phyloP scores from a whole-genome alignment of 1,139 yeast genomes.

The Tardiomyces digboiensis region DNA sequence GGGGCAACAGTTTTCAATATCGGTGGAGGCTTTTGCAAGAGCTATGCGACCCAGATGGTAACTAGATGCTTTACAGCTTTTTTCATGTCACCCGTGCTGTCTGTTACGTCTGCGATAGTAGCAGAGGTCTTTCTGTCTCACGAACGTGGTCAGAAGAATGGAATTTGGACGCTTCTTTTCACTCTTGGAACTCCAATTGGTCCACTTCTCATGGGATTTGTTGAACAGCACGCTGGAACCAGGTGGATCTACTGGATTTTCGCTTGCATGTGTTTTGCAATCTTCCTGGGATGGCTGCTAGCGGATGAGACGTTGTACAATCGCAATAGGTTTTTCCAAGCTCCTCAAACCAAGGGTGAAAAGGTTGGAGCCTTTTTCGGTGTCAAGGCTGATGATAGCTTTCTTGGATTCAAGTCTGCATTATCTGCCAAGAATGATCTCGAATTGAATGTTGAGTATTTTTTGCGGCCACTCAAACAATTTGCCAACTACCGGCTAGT shows the following conservation, averaged over 20 bases:
- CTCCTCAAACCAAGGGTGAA: conserved; percentile 2
- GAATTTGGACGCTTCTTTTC: conserved; percentile 12
- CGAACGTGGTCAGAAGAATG: conserved; percentile 13
- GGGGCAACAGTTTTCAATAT: conserved; percentile 7
- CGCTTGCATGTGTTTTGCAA: conserved; percentile 8
- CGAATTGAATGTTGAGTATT: not conserved
- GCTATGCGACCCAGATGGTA: conserved; percentile 13
- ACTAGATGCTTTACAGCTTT: conserved; percentile 9
- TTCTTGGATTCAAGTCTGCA: conserved; percentile 1
- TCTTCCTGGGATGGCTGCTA: conserved; percentile 3
- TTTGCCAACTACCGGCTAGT: conserved; percentile 8
- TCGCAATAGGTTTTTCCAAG: not conserved
- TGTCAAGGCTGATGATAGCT: not conserved
- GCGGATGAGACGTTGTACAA: conserved; percentile 12
- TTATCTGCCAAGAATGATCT: not conserved
- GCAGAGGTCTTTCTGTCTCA: conserved; percentile 12
- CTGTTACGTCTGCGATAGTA: conserved; percentile 12
- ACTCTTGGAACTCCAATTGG: conserved; percentile 13
- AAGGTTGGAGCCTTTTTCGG: not conserved
- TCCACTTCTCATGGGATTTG: conserved; percentile 15
- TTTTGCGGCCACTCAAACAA: conserved; percentile 4
- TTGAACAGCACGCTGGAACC: conserved; percentile 11
- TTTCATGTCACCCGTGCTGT: conserved; percentile 11
- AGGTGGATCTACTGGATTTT: conserved; percentile 10
- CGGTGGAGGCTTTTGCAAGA: conserved; percentile 14